These are phyloP conservation scores for Thermothielavioides terrestris DNA, from an alignment of 495 filamentous ascomycete genomes.

Conservation along the genomic window DNA sequence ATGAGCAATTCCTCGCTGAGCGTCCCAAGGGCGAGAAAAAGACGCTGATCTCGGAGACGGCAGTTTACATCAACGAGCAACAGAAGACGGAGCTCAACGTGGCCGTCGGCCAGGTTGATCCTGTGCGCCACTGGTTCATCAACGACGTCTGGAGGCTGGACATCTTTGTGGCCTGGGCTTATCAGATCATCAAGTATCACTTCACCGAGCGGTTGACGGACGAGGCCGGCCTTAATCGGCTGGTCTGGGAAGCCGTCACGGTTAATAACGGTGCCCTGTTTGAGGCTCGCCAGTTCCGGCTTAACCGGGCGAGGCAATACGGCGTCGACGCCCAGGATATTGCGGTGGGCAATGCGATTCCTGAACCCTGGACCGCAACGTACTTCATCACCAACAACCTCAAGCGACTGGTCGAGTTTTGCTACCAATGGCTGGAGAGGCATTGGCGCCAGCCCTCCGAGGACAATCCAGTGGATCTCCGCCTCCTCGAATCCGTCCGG, in stretches of 20 bases:
- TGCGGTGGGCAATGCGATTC: constrained; percentile 59
- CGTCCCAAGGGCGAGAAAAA: constrained; percentile 38
- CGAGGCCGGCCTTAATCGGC: constrained; percentile 37
- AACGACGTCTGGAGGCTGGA: constrained; percentile 66
- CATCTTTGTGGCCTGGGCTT: constrained; percentile 66
- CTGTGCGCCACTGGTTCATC: constrained; percentile 73
- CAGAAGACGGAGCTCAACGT: constrained; percentile 54
- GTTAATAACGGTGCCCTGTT: constrained; percentile 63
- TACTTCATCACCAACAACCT: constrained; percentile 48
- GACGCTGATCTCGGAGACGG: constrained; percentile 56
- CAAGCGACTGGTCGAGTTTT: constrained; percentile 46
- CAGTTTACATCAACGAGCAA: constrained; percentile 59
- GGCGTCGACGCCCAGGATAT: constrained; percentile 55
- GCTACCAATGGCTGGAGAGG: constrained; percentile 27
- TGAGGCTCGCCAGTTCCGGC: constrained; percentile 66
- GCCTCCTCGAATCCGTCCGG: constrained; percentile 28
- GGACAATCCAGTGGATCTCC: constrained; percentile 11
- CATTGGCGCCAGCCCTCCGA: constrained; percentile 6
- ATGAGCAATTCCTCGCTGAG: constrained; percentile 50
- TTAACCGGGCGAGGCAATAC: constrained; percentile 56
- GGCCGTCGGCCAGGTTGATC: constrained; percentile 57
- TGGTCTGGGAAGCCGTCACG: constrained; percentile 69
- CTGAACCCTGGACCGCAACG: constrained; percentile 74
- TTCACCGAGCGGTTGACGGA: constrained; percentile 48
- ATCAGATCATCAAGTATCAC: constrained; percentile 58